Percentiles rank a stretch among this genome's conserved stretches.
Evolutionary conservation across 768 basidiomycete genomes (phyloP).

Genomic region (Rhodotorula toruloides): DNA sequence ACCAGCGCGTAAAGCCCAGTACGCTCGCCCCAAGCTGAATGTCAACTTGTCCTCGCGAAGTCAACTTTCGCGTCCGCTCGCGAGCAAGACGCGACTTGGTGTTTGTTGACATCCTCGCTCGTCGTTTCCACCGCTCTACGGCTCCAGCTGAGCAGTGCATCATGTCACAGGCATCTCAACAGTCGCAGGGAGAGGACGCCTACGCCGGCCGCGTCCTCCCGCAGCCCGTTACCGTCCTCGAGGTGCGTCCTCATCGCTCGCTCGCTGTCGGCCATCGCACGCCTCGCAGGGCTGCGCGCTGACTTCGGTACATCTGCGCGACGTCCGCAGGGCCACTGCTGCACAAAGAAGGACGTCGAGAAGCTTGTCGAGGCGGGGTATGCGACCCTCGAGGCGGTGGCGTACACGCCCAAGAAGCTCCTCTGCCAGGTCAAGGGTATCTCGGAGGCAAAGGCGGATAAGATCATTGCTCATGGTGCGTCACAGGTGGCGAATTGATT

Average conservation of each 20-base stretch:
- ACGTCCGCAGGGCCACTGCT: slow-evolving; percentile 69
- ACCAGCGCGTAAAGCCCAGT: no score
- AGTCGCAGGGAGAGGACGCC: slow-evolving; percentile 16
- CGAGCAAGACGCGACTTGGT: not conserved
- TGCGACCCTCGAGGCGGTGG: slow-evolving; percentile 90
- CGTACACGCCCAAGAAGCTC: slow-evolving; percentile 88
- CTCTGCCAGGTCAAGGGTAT: slow-evolving; percentile 90
- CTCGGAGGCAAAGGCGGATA: slow-evolving; percentile 94
- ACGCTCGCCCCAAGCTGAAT: no score
- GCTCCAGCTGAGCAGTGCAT: not conserved
- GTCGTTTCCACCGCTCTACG: not conserved
- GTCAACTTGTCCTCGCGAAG: no score
- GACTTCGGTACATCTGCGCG: not conserved
- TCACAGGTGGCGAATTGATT: not conserved
- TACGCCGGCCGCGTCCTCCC: slow-evolving; percentile 14
- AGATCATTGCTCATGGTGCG: slow-evolving; percentile 83
- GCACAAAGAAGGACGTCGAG: slow-evolving; percentile 84
- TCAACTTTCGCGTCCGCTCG: no score
- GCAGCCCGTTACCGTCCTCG: slow-evolving; percentile 12
- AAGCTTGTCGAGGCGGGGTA: slow-evolving; percentile 87
- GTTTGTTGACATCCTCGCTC: not conserved
- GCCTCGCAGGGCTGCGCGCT: not conserved
- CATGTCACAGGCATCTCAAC: slow-evolving; percentile 30
- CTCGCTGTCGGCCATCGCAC: not conserved
- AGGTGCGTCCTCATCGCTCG: slow-evolving; percentile 9